phyloP scores from a whole-genome alignment of 352 stramenopile species.

The Paralagenidium karlingii region DNA sequence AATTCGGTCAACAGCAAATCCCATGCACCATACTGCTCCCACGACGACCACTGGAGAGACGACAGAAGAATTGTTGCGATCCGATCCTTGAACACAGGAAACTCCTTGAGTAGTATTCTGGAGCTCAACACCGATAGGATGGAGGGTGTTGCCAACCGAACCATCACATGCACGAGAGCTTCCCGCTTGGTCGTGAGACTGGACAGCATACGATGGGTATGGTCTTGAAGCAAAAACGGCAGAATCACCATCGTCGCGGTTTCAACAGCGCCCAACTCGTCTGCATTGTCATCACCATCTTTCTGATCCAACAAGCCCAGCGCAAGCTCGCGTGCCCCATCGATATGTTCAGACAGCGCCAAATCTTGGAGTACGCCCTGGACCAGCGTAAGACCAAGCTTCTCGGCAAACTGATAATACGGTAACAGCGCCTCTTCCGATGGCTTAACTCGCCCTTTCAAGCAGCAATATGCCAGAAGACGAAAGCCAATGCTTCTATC shows the following conservation, averaged over 20 bases:
- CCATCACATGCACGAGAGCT: conserved; percentile 44
- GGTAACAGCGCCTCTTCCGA: conserved; percentile 39
- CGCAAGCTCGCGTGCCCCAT: conserved; percentile 52
- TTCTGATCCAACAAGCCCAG: conserved; percentile 17
- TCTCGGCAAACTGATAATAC: conserved; percentile 52
- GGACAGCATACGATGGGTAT: conserved; percentile 40
- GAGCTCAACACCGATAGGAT: conserved; percentile 45
- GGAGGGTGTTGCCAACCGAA: conserved; percentile 42
- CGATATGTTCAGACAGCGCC: conserved; percentile 58
- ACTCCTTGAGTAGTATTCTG: conserved; percentile 60
- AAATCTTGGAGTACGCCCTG: conserved; percentile 57
- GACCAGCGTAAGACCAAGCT: conserved; percentile 27
- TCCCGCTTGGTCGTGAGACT: conserved; percentile 55
- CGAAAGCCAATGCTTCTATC: conserved; percentile 68
- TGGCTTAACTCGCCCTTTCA: conserved; percentile 27
- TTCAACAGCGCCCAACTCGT: conserved; percentile 57
- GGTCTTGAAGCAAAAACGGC: conserved; percentile 58
- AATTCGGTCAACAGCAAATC: conserved; percentile 62
- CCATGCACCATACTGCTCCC: conserved; percentile 73
- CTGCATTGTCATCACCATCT: conserved; percentile 11
- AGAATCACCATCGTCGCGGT: conserved; percentile 36
- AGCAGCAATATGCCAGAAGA: conserved; percentile 65
- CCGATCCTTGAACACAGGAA: conserved; percentile 54
- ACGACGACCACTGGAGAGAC: conserved; percentile 72
- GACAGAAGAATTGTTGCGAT: conserved; percentile 57